Evolutionary conservation across 495 filamentous ascomycete species (phyloP).

Genomic region (Neurospora terricola): DNA sequence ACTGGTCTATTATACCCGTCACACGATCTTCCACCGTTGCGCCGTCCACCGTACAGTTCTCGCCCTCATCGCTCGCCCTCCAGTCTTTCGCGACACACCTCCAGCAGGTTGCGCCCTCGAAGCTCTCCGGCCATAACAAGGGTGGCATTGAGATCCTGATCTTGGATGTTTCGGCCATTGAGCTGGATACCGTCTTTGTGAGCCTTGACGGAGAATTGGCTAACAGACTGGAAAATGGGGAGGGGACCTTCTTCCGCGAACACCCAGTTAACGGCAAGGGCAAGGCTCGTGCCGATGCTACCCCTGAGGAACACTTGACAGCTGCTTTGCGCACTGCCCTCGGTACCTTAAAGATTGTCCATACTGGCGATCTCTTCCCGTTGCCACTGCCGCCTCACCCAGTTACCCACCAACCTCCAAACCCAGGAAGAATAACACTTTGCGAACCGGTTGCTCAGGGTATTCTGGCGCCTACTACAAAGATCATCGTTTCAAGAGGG

Average conservation of each 20-base stretch:
- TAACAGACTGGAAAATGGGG: conserved; percentile 43
- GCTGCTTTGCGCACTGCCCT: conserved; percentile 71
- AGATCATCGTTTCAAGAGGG: conserved; percentile 54
- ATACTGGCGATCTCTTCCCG: conserved; percentile 73
- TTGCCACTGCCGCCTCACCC: conserved; percentile 79
- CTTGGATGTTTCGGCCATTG: conserved; percentile 67
- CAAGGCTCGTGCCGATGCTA: conserved; percentile 23
- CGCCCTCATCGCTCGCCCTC: conserved; percentile 66
- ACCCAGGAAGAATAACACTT: conserved; percentile 70
- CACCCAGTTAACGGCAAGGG: conserved; percentile 24
- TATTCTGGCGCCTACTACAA: conserved; percentile 56
- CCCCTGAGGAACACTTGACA: conserved; percentile 56
- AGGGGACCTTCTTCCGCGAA: conserved; percentile 45
- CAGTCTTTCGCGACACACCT: conserved; percentile 61
- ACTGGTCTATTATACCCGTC: conserved; percentile 83
- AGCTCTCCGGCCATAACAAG: conserved; percentile 47
- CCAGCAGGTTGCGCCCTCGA: conserved; percentile 50
- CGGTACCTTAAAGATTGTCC: conserved; percentile 59
- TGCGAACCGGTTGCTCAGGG: conserved; percentile 79
- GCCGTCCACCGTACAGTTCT: conserved; percentile 71
- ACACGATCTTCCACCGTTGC: conserved; percentile 47
- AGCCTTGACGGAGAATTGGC: conserved; percentile 69
- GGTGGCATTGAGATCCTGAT: conserved; percentile 70
- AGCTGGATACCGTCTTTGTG: conserved; percentile 76
- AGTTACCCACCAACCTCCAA: conserved; percentile 74